Conservation (phyloP, 176 grass and related monocot genomes). For the Metroxylon sagu region DNA sequence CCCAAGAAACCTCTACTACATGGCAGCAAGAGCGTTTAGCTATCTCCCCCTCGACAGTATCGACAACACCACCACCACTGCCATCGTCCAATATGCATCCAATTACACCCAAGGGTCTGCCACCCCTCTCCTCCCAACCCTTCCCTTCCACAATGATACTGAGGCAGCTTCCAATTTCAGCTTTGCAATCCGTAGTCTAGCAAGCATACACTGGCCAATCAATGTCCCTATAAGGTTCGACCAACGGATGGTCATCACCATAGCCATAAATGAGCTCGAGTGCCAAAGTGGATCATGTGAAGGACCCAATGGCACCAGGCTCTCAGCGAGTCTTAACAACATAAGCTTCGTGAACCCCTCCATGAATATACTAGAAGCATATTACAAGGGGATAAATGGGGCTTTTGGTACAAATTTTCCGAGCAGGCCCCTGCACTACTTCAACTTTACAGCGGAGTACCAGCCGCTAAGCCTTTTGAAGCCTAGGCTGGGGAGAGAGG, state of each 20-base stretch:
- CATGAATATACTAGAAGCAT: slow-evolving; percentile 25
- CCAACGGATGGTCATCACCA: slow-evolving; percentile 20
- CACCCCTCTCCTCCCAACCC: slow-evolving; percentile 2
- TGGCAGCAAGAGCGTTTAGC: slow-evolving; percentile 16
- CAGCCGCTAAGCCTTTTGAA: neutral
- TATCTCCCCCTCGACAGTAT: neutral
- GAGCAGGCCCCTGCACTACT: slow-evolving; percentile 16
- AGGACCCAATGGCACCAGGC: slow-evolving; percentile 1
- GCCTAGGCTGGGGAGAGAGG: slow-evolving; percentile 29
- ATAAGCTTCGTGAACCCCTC: slow-evolving; percentile 26
- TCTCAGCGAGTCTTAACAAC: slow-evolving; percentile 60
- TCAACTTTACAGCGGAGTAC: slow-evolving; percentile 32
- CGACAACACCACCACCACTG: slow-evolving; percentile 3
- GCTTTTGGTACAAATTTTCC: slow-evolving; percentile 29
- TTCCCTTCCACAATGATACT: slow-evolving; percentile 13
- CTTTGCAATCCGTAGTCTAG: neutral
- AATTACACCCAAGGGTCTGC: neutral
- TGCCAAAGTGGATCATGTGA: slow-evolving; percentile 5
- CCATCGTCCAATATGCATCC: slow-evolving; percentile 20
- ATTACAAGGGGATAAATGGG: slow-evolving; percentile 21
- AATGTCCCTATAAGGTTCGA: slow-evolving; percentile 11
- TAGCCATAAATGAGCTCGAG: neutral
- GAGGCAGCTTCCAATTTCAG: neutral
- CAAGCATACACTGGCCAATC: neutral
- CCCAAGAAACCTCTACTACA: slow-evolving; percentile 15